Evolutionary conservation across 2,329 filamentous ascomycete genomes (phyloP), one percentile per base, ranked within the genome.

Genomic region (Cercospora brassicicola): DNA sequence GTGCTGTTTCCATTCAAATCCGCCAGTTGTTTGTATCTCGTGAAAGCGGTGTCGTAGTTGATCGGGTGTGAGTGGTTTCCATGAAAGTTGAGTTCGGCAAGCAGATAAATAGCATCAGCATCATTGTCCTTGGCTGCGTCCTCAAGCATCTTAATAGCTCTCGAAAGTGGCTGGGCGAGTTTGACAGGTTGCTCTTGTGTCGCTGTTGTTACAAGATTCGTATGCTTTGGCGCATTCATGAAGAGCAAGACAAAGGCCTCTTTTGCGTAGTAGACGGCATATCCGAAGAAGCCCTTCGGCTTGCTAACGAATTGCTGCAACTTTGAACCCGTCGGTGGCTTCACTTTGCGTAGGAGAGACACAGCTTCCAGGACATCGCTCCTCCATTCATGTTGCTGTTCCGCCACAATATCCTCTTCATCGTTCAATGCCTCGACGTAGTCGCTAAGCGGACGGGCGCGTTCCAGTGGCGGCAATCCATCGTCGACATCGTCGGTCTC

Each of bases 31-130:
- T 91, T 84, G 80, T 98, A 99, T 82, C 92, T 87, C 72, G 87
- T 84, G 78, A 96, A 97, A 0, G 95, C 92, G 59, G 87, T 85
- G 33, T 87, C 84, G 73, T 97, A 93, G 77, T 97, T 89, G 71
- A 90, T 87, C 1, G 94, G 94, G 76, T 97, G 87, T 23, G 92
- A 91, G 80, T 90, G 96, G 80, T 98, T 97, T 78, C 95, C 95
- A 76, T 95, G 93, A 80, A 98, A 98, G 82, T 96, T 97, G 86
- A 99, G 90, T 78, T 99, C 92, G 18, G 92, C 95, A 26, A 99
- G 85, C 15, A 96, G 84, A 76, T 91, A 97, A 56, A 98, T 87
- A 4, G 95, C 95, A 78, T 99, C 94, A 1, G 92, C 86, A 76
- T 93, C 84, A 71, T 85, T 81, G 7, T 83, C 79, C 10, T 70